These are phyloP conservation scores for Coprinellus aureogranulatus DNA, from an alignment of 768 basidiomycete genomes.

Conservation along the genomic window DNA sequence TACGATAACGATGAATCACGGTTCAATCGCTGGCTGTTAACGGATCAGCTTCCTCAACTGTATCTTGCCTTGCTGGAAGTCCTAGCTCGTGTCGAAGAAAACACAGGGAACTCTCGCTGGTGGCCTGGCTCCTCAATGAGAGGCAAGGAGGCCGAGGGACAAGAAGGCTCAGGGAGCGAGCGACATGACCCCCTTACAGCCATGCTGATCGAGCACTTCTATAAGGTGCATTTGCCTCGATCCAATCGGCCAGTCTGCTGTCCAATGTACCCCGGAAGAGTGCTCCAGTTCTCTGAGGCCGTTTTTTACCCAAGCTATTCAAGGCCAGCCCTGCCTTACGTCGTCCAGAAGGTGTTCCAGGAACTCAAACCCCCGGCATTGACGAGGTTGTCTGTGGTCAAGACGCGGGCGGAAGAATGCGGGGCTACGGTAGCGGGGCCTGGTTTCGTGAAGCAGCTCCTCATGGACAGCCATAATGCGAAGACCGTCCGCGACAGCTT, in stretches of 20 bases:
- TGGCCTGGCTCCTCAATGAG: slow-evolving; percentile 30
- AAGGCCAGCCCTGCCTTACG: neutral
- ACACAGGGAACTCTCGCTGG: slow-evolving; percentile 24
- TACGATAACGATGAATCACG: slow-evolving; percentile 29
- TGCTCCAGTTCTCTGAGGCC: slow-evolving; percentile 7
- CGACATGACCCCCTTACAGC: slow-evolving; percentile 13
- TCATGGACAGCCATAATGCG: neutral
- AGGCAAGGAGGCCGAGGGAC: neutral
- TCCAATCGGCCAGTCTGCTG: neutral
- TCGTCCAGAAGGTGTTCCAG: neutral
- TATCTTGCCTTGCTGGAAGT: slow-evolving; percentile 39
- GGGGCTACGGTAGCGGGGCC: neutral
- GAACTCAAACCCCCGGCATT: neutral
- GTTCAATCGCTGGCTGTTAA: slow-evolving; percentile 45
- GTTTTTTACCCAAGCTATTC: neutral
- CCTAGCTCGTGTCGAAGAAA: slow-evolving; percentile 12
- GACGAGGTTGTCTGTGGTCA: neutral
- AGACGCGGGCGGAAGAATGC: neutral
- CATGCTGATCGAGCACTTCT: slow-evolving; percentile 2
- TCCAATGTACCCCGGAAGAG: slow-evolving; percentile 14
- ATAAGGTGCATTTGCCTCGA: neutral
- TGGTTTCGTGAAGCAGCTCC: slow-evolving; percentile 5
- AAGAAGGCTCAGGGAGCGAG: slow-evolving; percentile 13
- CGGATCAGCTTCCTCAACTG: slow-evolving; percentile 31
- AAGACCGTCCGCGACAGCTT: slow-evolving; percentile 18